Evolutionary conservation across 805 yeast genomes (phyloP), one percentile per base, ranked within the genome.

Genomic region (Lipomyces orientalis): DNA sequence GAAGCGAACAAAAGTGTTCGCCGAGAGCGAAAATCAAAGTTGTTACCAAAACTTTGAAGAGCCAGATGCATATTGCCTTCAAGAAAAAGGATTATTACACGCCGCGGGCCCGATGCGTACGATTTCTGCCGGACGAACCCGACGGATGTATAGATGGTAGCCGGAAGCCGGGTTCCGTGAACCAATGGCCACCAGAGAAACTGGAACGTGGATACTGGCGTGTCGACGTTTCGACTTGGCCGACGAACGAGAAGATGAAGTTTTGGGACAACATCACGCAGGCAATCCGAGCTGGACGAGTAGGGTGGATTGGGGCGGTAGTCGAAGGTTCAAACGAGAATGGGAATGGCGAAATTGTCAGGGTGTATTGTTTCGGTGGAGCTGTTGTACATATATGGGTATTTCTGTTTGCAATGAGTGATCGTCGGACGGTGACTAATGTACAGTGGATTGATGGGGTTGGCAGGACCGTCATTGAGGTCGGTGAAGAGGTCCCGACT

Each of bases 311-410:
- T 10, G 34, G 65, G 14, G 46, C 58, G 33, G 58, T 52, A 4
- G 22, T 62, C 7, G 67, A 67, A 16, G 62, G 51, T 8, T 29
- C 10, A 16, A 19, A 31, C 46, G 22, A 25, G 34, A 25, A 5
- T 54, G 35, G 60, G 33, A 22, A 55, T 25, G 62, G 61, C 1
- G 64, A 66, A 16, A 31, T 60, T 22, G 58, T 67, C 19, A 34
- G 65, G 54, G 19, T 67, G 12, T 67, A 67, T 34, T 67, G 70
- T 39, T 67, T 67, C 22, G 67, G 70, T 19, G 61, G 22, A 34
- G 70, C 67, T 14, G 62, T 64, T 56, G 58, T 60, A 46, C 67
- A 67, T 59, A 64, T 64, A 10, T 67, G 70, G 67, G 65, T 64
- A 19, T 57, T 67, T 55, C 43, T 67, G 55, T 57, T 60, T 33